Conservation (phyloP, 192 early-diverging fungal species). For the Entomortierella chlamydospora region DNA sequence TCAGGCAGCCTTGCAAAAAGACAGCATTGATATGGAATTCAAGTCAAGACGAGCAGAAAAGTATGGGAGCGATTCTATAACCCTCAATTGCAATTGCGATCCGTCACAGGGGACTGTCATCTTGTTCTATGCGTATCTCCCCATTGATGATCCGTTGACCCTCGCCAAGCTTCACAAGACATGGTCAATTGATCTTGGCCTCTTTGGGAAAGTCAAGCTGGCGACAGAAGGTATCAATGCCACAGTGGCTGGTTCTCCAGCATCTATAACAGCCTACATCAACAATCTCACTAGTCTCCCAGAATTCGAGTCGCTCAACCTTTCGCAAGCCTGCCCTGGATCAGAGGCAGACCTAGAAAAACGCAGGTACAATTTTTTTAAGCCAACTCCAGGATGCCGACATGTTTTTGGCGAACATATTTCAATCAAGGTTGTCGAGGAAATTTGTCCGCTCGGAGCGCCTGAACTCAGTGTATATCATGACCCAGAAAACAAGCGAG, state of each 20-base stretch:
- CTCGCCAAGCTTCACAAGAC: slow-evolving; percentile 54
- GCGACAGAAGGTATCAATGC: slow-evolving; percentile 74
- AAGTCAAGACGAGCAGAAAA: slow-evolving; percentile 40
- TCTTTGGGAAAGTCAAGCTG: slow-evolving; percentile 65
- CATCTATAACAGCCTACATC: slow-evolving; percentile 59
- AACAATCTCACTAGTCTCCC: slow-evolving; percentile 45
- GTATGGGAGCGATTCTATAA: slow-evolving; percentile 58
- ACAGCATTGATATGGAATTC: slow-evolving; percentile 4
- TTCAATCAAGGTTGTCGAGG: slow-evolving; percentile 69
- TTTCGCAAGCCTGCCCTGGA: not conserved
- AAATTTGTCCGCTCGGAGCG: slow-evolving; percentile 73
- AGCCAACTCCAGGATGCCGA: slow-evolving; percentile 69
- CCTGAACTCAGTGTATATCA: slow-evolving; percentile 51
- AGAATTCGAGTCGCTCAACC: slow-evolving; percentile 20
- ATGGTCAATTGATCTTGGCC: slow-evolving; percentile 32
- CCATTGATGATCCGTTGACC: slow-evolving; percentile 41
- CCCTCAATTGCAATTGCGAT: slow-evolving; percentile 53
- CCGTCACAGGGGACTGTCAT: slow-evolving; percentile 54
- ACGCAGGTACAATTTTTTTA: slow-evolving; percentile 64
- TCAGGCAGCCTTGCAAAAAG: not conserved
- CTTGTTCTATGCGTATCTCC: slow-evolving; percentile 61
- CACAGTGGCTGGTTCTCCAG: slow-evolving; percentile 66
- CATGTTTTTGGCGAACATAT: slow-evolving; percentile 69
- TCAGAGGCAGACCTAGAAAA: slow-evolving; percentile 21
- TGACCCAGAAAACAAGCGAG: slow-evolving; percentile 37